Percentiles rank a stretch among this genome's conserved stretches.
These are phyloP conservation scores for Acaromyces ingoldii DNA, from an alignment of 1,284 basidiomycete species.

Conservation along the genomic window DNA sequence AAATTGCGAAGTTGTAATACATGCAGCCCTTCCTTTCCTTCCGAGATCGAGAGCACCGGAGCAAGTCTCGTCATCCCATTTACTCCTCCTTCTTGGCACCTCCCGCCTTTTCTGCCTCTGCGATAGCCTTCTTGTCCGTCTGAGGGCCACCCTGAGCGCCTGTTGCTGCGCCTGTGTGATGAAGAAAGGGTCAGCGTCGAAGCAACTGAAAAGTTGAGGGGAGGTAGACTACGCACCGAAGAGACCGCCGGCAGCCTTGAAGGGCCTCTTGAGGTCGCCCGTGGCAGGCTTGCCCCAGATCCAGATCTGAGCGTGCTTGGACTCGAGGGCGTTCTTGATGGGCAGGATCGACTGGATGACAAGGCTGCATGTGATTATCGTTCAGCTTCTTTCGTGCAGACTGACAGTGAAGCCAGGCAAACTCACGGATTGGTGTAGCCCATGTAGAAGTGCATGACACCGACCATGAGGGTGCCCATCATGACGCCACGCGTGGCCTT, in stretches of 20 bases:
- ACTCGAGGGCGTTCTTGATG: slow-evolving; percentile 49
- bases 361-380: slow-evolving; percentile 14
- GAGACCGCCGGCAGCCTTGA: slow-evolving; percentile 73
- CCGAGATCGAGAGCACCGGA: neutral
- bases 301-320: slow-evolving; percentile 50
- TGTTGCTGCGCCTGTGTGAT: no score
- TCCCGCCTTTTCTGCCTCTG: slow-evolving; percentile 7
- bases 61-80: neutral
- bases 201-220: no score
- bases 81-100: slow-evolving; percentile 7
- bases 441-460: slow-evolving; percentile 49
- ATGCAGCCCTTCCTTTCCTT: neutral
- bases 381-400: no score
- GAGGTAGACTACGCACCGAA: slow-evolving; percentile 54
- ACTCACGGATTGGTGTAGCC: slow-evolving; percentile 50
- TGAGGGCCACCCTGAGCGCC: neutral
- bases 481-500: slow-evolving; percentile 66
- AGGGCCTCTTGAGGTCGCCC: slow-evolving; percentile 85
- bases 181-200: no score
- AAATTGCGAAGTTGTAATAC: neutral
- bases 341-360: slow-evolving; percentile 50
- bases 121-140: slow-evolving; percentile 6
- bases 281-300: slow-evolving; percentile 57
- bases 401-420: no score
- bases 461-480: slow-evolving; percentile 52